phyloP scores from a whole-genome alignment of 768 basidiomycete genomes.

The Russula vinacea region DNA sequence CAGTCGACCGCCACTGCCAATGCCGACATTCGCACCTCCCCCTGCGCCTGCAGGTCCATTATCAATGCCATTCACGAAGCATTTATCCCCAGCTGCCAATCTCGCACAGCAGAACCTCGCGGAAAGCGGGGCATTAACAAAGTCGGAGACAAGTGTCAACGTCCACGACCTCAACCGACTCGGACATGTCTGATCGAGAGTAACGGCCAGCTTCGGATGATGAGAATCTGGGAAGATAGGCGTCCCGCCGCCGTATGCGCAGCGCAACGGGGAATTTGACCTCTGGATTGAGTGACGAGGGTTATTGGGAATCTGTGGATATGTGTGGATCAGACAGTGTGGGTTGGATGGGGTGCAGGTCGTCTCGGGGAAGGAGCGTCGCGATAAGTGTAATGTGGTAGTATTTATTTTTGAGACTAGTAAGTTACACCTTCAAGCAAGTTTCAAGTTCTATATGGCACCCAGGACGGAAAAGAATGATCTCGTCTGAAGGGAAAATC shows the following conservation, averaged over 20 bases:
- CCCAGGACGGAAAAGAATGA: too few relatives aligned
- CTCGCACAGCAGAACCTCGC: constrained; percentile 26
- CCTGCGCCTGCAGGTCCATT: constrained; percentile 16
- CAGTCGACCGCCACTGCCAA: constrained; percentile 14
- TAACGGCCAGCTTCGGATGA: constrained; percentile 14
- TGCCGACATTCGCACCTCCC: constrained; percentile 28
- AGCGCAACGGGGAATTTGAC: constrained; percentile 19
- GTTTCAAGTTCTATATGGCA: too few relatives aligned
- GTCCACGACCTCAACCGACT: constrained; percentile 25
- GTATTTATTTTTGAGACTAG: not conserved
- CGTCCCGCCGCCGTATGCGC: constrained; percentile 27
- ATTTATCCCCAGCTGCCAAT: constrained; percentile 28
- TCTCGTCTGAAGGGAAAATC: too few relatives aligned
- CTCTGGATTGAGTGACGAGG: constrained; percentile 14
- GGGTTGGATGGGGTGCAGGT: constrained; percentile 6
- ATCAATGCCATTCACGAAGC: constrained; percentile 19
- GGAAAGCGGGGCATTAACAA: constrained; percentile 19
- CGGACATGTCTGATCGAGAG: constrained; percentile 20
- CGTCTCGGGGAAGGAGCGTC: constrained; percentile 24
- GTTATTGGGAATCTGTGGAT: constrained; percentile 29
- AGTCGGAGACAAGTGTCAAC: constrained; percentile 24
- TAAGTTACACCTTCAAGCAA: too few relatives aligned
- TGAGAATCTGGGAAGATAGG: constrained; percentile 13
- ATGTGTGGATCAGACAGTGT: constrained; percentile 22
- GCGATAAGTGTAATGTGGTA: constrained; percentile 27